Percentiles rank a stretch among this genome's conserved stretches.
Evolutionary conservation across 2,329 filamentous ascomycete genomes (phyloP).

Genomic region (Sarocladium oryzae): DNA sequence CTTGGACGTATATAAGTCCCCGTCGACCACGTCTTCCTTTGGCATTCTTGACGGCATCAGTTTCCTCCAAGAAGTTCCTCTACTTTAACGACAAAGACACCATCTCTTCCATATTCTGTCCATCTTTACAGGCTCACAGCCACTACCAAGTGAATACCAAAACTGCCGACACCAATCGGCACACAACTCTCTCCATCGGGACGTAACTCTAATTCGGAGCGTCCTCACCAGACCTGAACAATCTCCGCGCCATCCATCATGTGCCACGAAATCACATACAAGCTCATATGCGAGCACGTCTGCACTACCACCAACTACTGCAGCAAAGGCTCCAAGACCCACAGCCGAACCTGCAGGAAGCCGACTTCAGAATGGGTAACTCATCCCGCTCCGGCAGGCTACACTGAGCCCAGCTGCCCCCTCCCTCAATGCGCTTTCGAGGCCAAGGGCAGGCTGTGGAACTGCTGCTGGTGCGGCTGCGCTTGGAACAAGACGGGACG

Average conservation of each 20-base stretch:
- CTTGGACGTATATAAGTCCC: neutral
- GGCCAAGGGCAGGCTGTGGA: constrained; percentile 42
- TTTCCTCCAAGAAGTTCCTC: no score
- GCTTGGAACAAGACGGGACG: constrained; percentile 42
- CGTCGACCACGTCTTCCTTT: neutral
- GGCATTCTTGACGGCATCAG: no score
- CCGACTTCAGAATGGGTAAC: constrained; percentile 36
- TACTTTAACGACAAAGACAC: no score
- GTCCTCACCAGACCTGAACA: no score
- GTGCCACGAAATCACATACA: constrained; percentile 45
- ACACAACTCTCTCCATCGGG: no score
- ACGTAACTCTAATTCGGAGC: no score
- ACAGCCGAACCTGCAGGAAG: constrained; percentile 35
- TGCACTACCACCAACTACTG: constrained; percentile 39
- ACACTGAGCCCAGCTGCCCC: constrained; percentile 34
- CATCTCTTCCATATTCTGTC: no score
- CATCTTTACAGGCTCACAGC: no score
- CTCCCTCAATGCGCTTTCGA: constrained; percentile 43
- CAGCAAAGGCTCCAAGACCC: constrained; percentile 15
- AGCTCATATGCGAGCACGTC: constrained; percentile 45
- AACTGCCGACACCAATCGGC: no score
- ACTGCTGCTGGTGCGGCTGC: constrained; percentile 52
- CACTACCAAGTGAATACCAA: no score
- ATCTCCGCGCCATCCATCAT: no score
- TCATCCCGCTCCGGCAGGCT: constrained; percentile 41